Evolutionary conservation across 345 rosid species (phyloP).

Genomic region (Citrus glauca): DNA sequence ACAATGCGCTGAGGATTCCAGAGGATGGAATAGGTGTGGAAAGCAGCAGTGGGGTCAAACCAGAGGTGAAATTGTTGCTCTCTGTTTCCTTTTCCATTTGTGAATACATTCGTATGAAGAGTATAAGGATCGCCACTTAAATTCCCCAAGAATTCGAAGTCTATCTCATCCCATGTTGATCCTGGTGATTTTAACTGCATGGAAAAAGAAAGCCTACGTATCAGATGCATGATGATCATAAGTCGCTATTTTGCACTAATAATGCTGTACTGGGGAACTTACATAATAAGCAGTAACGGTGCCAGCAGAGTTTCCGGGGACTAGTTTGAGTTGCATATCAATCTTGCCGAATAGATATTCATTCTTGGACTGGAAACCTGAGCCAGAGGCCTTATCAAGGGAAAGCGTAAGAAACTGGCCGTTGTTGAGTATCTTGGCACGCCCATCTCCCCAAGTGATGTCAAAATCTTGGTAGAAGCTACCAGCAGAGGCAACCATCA

Average conservation of each 20-base stretch:
- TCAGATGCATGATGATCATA: not conserved
- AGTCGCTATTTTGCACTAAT: too few species aligned
- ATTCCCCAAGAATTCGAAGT: constrained; percentile 67
- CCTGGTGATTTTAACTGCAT: constrained; percentile 52
- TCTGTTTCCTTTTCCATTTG: constrained; percentile 57
- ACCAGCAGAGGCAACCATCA: constrained; percentile 2
- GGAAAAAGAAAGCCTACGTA: not conserved
- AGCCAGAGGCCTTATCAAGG: constrained; percentile 2
- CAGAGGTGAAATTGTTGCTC: constrained; percentile 67
- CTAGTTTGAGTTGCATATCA: constrained; percentile 10
- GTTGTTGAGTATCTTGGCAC: not conserved
- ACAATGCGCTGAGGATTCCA: constrained; percentile 59
- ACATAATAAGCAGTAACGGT: constrained; percentile 8
- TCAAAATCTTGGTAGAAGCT: constrained; percentile 1
- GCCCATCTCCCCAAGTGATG: constrained; percentile 8
- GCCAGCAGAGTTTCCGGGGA: constrained; percentile 8
- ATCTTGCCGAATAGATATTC: not conserved
- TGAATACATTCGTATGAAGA: constrained; percentile 56
- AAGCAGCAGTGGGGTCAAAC: constrained; percentile 66
- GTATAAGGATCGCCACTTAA: constrained; percentile 59
- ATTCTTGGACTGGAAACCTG: constrained; percentile 10
- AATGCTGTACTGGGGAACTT: not conserved
- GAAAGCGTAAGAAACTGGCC: constrained; percentile 4
- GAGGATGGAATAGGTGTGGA: constrained; percentile 61
- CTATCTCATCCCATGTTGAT: constrained; percentile 64